Evolutionary conservation across 495 filamentous ascomycete genomes (phyloP), one percentile per base, ranked within the genome.

Genomic region (Thozetella sp.): DNA sequence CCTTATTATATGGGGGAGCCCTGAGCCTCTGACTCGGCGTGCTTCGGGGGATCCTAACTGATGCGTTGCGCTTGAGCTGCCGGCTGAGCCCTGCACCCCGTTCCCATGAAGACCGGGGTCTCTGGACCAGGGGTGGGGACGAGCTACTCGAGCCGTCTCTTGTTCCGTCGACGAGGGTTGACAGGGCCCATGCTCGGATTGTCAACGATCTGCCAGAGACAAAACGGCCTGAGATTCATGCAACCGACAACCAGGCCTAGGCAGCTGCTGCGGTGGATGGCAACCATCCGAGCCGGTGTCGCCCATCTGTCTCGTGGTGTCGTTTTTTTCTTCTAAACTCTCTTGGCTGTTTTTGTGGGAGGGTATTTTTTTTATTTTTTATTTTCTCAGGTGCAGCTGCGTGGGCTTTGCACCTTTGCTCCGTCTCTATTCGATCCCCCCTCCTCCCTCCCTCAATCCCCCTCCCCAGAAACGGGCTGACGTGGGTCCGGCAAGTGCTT

Each of bases 1-100:
- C 72, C 78, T 72, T 79, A 59, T 72, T 76, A 78, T 79, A 72
- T 71, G 69, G 63, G 57, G 61, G 40, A 52, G 17, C 17, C 13
- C 34, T 23, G 22, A 26, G 67, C 62, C 71, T 69, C 63, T 67
- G 65, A 77, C 72, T 67, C 67, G 69, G 75, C 71, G 68, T 77
- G 74, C 70, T 63, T 71, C 69, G 74, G 68, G 69, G 66, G 54
- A 63, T 66, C 70, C 68, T 73, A 66, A 70, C 57, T 61, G 63
- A 64, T 66, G 64, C 67, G n/a, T 67, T 60, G 58, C 40, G 59
- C 60, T 69, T 51, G 52, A 25, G 23, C 53, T 56, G 57, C 26
- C 57, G 26, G 48, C 22, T 59, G 43, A 50, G 43, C 53, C 61
- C 54, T 68, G 62, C 56, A 25, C 67, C 62, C 59, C 62, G 62